These are phyloP conservation scores for Vararia minispora DNA, from an alignment of 768 basidiomycete genomes.

Conservation along the genomic window DNA sequence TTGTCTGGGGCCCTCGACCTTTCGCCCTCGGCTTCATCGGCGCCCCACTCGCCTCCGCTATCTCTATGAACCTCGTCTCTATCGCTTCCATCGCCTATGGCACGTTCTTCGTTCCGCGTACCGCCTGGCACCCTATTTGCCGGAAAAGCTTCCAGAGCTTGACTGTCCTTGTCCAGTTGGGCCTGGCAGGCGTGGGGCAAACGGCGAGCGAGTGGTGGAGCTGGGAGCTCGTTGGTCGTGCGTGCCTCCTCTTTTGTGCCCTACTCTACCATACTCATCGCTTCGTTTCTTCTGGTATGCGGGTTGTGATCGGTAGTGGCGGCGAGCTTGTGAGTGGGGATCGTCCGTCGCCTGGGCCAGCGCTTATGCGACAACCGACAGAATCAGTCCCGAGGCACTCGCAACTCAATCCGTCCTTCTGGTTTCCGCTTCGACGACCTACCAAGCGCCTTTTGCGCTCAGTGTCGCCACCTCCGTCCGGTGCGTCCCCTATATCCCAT, in stretches of 20 bases:
- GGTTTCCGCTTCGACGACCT: slow-evolving; percentile 64
- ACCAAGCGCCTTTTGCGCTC: slow-evolving; percentile 76
- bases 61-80: slow-evolving; percentile 82
- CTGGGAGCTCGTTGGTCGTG: slow-evolving; percentile 73
- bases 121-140: slow-evolving; percentile 76
- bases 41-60: slow-evolving; percentile 81
- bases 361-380: slow-evolving; percentile 17
- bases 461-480: slow-evolving; percentile 80
- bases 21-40: slow-evolving; percentile 84
- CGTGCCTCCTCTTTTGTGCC: slow-evolving; percentile 12
- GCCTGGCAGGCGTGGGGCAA: slow-evolving; percentile 77
- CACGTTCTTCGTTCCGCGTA: slow-evolving; percentile 46
- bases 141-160: slow-evolving; percentile 55
- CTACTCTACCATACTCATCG: background rate
- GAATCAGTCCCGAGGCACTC: slow-evolving; percentile 68
- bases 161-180: slow-evolving; percentile 60
- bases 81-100: slow-evolving; percentile 53
- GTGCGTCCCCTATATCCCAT: slow-evolving; percentile 25
- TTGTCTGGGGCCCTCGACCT: slow-evolving; percentile 82
- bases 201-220: slow-evolving; percentile 95
- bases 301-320: slow-evolving; percentile 26
- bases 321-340: slow-evolving; percentile 39
- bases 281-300: too few species aligned
- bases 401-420: slow-evolving; percentile 86
- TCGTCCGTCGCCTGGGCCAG: too few species aligned